Base-by-base conservation (phyloP, 768 basidiomycete species). In the Coprinopsis marcescibilis region DNA sequence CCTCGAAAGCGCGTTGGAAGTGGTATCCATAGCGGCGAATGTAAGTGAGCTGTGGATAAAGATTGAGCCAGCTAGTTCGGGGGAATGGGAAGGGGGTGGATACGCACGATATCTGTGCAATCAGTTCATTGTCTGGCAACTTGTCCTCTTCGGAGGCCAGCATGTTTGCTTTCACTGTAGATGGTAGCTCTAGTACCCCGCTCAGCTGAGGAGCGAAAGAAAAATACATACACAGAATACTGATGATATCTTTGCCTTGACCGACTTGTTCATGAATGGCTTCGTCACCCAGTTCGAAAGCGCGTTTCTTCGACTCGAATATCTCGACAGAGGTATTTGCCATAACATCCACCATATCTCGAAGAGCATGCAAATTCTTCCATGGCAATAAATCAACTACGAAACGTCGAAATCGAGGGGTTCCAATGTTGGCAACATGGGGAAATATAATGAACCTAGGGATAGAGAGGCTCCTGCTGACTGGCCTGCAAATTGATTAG, bases 1-100 rank as follows among this genome's bases (percentile, higher is more conserved):
- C 1, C 69, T 61, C 0, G 62, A 55, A 4, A 75, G 51, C 2
- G 66, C 66, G 4, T 54, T 60, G 1, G 72, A 70, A 0, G 72
- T 73, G 1, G 71, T 75, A 46, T 75, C 72, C 46, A 64, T 67
- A 0, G 65, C 71, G 0, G 69, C 70, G 46, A 71, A 66, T 12
- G 67, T 63, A 6, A 75, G 51, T 0, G 65, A 59, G 12, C 69
- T 72, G 43, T 15, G 14, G 8, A 19, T 43, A n/a, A 27, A 15
- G 13, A 15, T n/a, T 11, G 7, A 8, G 26, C 4, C 12, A 15
- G 12, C 26, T 5, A 10, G 12, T 24, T 27, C 41, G 14, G 17
- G 6, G 17, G 12, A 15, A 19, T 15, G 5, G 21, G n/a, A 5
- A 40, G 6, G 17, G 12, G 12, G 17, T 15, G 5, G 21, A 12